Base-by-base conservation (phyloP, 257 asterid genomes). In the Solanum clarkiae region DNA sequence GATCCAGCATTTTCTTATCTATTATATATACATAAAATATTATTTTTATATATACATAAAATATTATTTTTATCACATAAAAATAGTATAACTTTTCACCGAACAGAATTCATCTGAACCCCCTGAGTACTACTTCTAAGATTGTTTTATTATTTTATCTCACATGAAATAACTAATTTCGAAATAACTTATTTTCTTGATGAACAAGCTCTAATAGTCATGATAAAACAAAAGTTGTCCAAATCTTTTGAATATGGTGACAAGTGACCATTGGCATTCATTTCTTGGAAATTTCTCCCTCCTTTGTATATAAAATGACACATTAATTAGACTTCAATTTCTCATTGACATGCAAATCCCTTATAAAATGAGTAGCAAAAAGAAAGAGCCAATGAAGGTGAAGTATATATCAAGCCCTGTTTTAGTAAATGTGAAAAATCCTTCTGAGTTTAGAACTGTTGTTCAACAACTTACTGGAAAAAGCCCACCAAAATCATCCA, bases 401-500 rank as follows among this genome's bases (percentile, higher is more conserved):
- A 90, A 84, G 87, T 90, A 88, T 49, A 88, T 90, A 45, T 86
- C 88, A 42, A 86, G 86, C 77, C 90, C 92, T 10, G 85, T 88
- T n/a, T 60, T 42, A 80, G 87, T 90, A 15, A 86, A 83, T 70
- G 89, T 90, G 0, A 85, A 85, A 56, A 85, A 77, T 55, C 88
- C 90, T 42, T 16, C 57, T 20, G 92, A 90, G 84, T 90, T 90
- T 53, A 86, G 89, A 83, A 44, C 88, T 3, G 74, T 88, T 24
- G 92, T 90, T 80, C 92, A 90, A 84, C 86, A 88, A 57, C 89
- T 90, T 79, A 90, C 92, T 3, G 92, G 92, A 26, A 85, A 85
- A 84, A 84, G 84, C 29, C 62, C 85, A 15, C 77, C 59, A 77
- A 77, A 77, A 77, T 77, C 63, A 18, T 75, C 81, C 56, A 22